Conservation (phyloP, 768 basidiomycete genomes). For the Dacryopinax spathularia region DNA sequence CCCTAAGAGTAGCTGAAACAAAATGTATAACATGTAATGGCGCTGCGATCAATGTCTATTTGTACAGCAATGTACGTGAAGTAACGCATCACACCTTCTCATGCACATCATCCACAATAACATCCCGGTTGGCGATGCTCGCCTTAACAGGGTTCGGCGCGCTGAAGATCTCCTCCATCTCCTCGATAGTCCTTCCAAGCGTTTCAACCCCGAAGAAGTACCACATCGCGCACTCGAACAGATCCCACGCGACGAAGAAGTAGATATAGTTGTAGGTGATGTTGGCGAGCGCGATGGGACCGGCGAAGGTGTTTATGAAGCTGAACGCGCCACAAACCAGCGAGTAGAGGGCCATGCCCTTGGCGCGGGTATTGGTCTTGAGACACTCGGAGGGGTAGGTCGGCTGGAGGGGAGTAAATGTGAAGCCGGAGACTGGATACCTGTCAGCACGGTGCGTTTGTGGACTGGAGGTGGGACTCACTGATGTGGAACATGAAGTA, state of each 20-base stretch:
- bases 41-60: too few relatives aligned
- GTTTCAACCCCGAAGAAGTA: slow-evolving; percentile 24
- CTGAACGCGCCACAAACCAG: slow-evolving; percentile 21
- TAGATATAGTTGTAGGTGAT: slow-evolving; percentile 12
- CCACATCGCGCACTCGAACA: slow-evolving; percentile 20
- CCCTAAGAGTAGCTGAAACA: too few relatives aligned
- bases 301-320: slow-evolving; percentile 40
- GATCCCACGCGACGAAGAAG: slow-evolving; percentile 20
- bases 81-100: neutral
- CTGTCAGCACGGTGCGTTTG: neutral
- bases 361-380: slow-evolving; percentile 43
- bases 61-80: too few relatives aligned
- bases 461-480: neutral
- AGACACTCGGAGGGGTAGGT: slow-evolving; percentile 44
- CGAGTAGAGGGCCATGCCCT: slow-evolving; percentile 44
- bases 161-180: slow-evolving; percentile 7
- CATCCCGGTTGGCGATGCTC: neutral
- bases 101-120: neutral
- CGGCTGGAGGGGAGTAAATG: slow-evolving; percentile 47
- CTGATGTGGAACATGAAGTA: slow-evolving; percentile 38
- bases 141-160: slow-evolving; percentile 7
- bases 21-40: too few relatives aligned
- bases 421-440: slow-evolving; percentile 30
- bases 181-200: slow-evolving; percentile 13
- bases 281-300: slow-evolving; percentile 23